phyloP scores from a whole-genome alignment of 805 yeast species.

The Tetrapisispora iriomotensis region DNA sequence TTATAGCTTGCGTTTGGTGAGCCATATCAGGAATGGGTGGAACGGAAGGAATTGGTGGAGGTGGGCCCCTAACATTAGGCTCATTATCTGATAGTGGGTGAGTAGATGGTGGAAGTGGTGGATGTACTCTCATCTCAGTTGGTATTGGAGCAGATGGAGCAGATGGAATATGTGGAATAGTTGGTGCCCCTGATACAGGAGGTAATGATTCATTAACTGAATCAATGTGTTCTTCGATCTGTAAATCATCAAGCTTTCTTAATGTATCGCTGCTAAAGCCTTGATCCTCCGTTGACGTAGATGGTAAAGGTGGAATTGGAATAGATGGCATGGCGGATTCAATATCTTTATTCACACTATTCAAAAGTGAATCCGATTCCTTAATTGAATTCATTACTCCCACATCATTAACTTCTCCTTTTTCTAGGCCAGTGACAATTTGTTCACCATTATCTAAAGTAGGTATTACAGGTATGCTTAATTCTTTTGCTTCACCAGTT shows the following conservation, averaged over 20 bases:
- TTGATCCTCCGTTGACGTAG: neutral
- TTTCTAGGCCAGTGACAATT: no score
- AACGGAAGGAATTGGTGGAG: conserved; percentile 12
- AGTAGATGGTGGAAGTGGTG: neutral
- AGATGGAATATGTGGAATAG: neutral
- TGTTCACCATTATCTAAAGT: no score
- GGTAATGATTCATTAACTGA: neutral
- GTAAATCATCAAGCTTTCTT: conserved; percentile 1
- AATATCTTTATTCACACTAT: no score
- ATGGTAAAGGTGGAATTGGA: neutral
- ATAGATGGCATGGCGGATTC: neutral
- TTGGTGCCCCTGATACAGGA: neutral
- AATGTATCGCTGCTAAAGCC: neutral
- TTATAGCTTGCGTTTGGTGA: no score
- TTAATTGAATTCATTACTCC: neutral
- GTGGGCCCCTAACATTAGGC: neutral
- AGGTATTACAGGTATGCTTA: no score
- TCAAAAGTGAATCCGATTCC: neutral
- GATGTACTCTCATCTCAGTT: no score
- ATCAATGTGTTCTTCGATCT: neutral
- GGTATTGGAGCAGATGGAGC: neutral
- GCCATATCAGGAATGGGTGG: conserved; percentile 10
- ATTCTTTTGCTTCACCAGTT: neutral
- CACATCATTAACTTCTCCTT: neutral
- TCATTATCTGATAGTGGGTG: neutral